These are phyloP conservation scores for Ascoidea rubescens DNA, from an alignment of 805 yeast genomes.

Conservation along the genomic window DNA sequence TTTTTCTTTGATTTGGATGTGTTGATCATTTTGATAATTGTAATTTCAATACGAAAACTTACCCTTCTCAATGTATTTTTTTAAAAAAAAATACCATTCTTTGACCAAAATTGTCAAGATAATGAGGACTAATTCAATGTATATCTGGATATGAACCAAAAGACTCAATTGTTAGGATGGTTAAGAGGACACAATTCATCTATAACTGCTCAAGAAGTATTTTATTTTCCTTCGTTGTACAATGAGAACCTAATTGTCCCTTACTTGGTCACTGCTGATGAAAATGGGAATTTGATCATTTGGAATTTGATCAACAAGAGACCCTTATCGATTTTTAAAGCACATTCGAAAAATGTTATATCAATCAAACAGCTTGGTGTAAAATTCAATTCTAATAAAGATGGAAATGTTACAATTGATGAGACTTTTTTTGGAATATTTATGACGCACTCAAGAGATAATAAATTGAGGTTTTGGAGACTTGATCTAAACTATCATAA, in stretches of 20 bases:
- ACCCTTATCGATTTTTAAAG: constrained; percentile 43
- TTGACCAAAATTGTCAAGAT: too few species aligned
- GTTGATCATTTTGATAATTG: too few species aligned
- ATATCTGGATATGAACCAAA: too few species aligned
- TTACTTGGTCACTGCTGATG: constrained; percentile 41
- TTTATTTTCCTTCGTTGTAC: constrained; percentile 6
- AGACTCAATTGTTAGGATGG: too few species aligned
- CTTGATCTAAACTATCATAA: constrained; percentile 13
- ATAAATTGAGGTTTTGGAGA: constrained; percentile 34
- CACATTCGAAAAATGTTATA: constrained; percentile 39
- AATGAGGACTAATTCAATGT: too few species aligned
- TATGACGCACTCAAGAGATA: constrained; percentile 58
- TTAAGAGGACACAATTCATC: constrained; percentile 11
- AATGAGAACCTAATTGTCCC: constrained; percentile 15
- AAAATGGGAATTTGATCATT: constrained; percentile 44
- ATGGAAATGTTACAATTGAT: neutral
- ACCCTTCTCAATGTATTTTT: too few species aligned
- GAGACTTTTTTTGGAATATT: constrained; percentile 24
- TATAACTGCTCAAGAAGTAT: constrained; percentile 8
- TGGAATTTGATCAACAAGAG: constrained; percentile 51
- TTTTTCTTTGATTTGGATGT: too few species aligned
- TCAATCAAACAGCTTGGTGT: constrained; percentile 33
- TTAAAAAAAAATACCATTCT: too few species aligned
- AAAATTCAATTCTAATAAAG: constrained; percentile 2
- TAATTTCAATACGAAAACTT: too few species aligned